Conservation (phyloP, 164 flowering plant genomes). For the Stephania yunnanensis region DNA sequence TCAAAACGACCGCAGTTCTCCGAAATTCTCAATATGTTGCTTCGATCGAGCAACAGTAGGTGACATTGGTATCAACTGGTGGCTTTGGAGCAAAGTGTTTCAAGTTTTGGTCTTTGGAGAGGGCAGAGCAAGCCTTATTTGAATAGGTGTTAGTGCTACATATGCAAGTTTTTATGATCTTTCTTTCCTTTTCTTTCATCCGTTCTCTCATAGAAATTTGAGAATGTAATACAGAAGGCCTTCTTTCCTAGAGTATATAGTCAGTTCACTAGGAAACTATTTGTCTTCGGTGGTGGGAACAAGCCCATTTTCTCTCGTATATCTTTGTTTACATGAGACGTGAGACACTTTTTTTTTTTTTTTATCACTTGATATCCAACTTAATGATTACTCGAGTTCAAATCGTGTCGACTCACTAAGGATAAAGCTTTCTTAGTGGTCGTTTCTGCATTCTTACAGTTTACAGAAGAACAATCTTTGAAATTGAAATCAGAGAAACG, state of each 20-base stretch:
- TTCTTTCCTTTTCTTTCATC: not conserved
- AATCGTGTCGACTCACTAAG: too few relatives aligned
- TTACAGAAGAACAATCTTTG: not conserved
- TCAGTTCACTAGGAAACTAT: not conserved
- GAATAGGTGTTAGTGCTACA: slow-evolving; percentile 8
- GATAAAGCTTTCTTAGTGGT: too few relatives aligned
- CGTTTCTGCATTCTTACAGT: too few relatives aligned
- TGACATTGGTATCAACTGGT: not conserved
- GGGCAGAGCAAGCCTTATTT: not conserved
- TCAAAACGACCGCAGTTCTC: slow-evolving; percentile 80
- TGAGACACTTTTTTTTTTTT: too few relatives aligned
- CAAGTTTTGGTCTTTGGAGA: not conserved
- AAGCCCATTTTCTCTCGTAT: not conserved
- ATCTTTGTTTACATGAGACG: too few relatives aligned
- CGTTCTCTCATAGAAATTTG: not conserved
- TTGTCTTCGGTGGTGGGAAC: not conserved
- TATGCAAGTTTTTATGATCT: not conserved
- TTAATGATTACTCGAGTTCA: too few relatives aligned
- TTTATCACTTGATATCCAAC: too few relatives aligned
- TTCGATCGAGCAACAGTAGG: slow-evolving; percentile 32
- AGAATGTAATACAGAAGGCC: not conserved
- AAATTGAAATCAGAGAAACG: not conserved
- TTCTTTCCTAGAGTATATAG: not conserved
- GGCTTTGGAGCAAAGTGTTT: not conserved
- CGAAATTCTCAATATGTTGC: slow-evolving; percentile 52